Conservation (phyloP, 192 early-diverging fungal species). For the Linnemannia zychae region DNA sequence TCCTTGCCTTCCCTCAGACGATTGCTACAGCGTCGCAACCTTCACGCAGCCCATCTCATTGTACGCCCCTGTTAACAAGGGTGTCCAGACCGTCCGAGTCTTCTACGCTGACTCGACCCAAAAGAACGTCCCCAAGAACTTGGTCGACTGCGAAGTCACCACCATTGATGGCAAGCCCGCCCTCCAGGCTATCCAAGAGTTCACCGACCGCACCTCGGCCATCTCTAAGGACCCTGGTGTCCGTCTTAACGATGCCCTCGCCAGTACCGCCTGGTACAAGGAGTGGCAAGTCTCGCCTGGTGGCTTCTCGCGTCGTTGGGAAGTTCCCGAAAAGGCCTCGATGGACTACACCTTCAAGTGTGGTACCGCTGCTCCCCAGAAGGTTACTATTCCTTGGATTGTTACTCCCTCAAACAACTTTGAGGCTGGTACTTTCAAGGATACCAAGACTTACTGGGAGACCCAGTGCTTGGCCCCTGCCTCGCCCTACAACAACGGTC, state of each 20-base stretch:
- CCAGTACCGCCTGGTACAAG: conserved; percentile 51
- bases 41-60: conserved; percentile 50
- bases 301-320: conserved; percentile 42
- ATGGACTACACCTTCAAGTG: conserved; percentile 54
- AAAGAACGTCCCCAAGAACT: conserved; percentile 38
- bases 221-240: conserved; percentile 61
- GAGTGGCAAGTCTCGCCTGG: conserved; percentile 45
- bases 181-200: conserved; percentile 41
- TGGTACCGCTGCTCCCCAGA: not conserved
- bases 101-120: conserved; percentile 48
- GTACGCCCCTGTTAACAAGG: conserved; percentile 43
- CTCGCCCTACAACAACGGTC: conserved; percentile 24
- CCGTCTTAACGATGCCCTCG: conserved; percentile 57
- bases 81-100: conserved; percentile 36
- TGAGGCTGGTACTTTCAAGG: conserved; percentile 37
- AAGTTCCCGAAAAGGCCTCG: conserved; percentile 42
- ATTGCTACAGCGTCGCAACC: conserved; percentile 35
- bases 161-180: conserved; percentile 55
- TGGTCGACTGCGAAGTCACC: conserved; percentile 43
- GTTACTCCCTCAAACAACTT: conserved; percentile 35
- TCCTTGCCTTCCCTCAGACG: conserved; percentile 9
- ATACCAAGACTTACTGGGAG: conserved; percentile 51
- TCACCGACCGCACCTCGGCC: conserved; percentile 45
- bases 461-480: conserved; percentile 32
- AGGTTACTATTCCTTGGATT: conserved; percentile 50